Percentiles rank a stretch among this genome's conserved stretches.
Evolutionary conservation across 2,329 filamentous ascomycete genomes (phyloP).

Genomic region (Colletotrichum plurivorum): DNA sequence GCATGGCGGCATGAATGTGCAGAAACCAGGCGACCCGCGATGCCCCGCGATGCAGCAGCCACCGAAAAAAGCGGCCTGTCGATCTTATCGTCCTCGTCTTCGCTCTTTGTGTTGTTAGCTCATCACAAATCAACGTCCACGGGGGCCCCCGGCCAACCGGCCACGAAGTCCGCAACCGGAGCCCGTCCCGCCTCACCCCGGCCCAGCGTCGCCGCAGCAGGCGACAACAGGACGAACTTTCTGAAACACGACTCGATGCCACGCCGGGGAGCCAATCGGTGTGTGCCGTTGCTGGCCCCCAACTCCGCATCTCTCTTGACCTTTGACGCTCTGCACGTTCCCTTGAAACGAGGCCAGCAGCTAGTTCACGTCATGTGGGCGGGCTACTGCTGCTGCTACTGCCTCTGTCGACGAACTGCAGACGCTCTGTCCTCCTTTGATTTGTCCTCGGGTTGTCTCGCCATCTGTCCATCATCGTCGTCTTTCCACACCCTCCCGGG

Average conservation of each 20-base stretch:
- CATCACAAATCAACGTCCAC: slow-evolving; percentile 13
- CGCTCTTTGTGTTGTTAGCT: background rate
- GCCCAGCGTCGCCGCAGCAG: slow-evolving; percentile 9
- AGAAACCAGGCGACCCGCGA: slow-evolving; percentile 22
- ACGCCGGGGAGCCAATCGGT: slow-evolving; percentile 29
- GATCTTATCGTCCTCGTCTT: background rate
- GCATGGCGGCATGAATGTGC: slow-evolving; percentile 26
- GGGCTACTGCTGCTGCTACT: too few species aligned
- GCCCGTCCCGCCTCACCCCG: slow-evolving; percentile 14
- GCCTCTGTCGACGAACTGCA: background rate
- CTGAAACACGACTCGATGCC: slow-evolving; percentile 30
- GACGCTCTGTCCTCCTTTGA: slow-evolving; percentile 8
- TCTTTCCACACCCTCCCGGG: background rate
- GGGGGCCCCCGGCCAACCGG: slow-evolving; percentile 15
- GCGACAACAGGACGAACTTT: slow-evolving; percentile 26
- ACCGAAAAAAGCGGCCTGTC: background rate
- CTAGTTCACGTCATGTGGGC: slow-evolving; percentile 12
- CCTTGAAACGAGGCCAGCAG: slow-evolving; percentile 33
- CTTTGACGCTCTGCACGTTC: slow-evolving; percentile 26
- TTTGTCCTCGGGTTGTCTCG: background rate
- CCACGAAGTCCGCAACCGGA: slow-evolving; percentile 20
- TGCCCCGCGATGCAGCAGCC: slow-evolving; percentile 2
- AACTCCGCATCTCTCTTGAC: slow-evolving; percentile 1
- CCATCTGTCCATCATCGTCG: background rate
- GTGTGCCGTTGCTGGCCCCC: slow-evolving; percentile 1